Evolutionary conservation across 441 rosid species (phyloP), one percentile per base, ranked within the genome.

Genomic region (Adansonia grandidieri): DNA sequence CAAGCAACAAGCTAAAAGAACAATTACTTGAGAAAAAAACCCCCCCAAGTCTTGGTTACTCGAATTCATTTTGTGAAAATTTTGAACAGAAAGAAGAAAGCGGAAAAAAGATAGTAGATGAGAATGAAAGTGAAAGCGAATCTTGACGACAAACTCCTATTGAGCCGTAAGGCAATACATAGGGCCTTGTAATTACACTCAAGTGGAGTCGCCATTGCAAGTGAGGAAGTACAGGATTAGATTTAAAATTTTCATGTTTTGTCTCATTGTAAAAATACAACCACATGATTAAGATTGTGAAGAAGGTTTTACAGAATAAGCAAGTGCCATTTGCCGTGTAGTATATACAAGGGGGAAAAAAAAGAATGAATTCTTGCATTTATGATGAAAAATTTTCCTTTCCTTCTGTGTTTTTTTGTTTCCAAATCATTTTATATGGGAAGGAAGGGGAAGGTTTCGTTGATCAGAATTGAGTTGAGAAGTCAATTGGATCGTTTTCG

Each of bases 221-320:
- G 66, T 17, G 53, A 80, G 44, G 37, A 84, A 82, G 81, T 82
- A 85, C 79, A 90, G 81, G 79, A 65, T 73, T 68, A 82, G 73
- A 80, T 86, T 78, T 67, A 64, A 64, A 64, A 40, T 79, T 80
- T 79, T 63, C 78, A 56, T 78, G 79, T 80, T 73, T 73, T 84
- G 86, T 81, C 81, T 75, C 78, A 75, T 79, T 82, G 71, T 71
- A 74, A 68, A 74, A 45, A 80, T 76, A 82, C 82, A 61, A 76
- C 85, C 80, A 86, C 89, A 87, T 80, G 90, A 87, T 87, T 87
- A 74, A 90, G 88, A 89, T 86, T 90, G 89, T 84, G 87, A 85
- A 88, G 91, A 85, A 87, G 85, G 85, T 83, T 89, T 90, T 87
- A 86, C 89, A 86, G 85, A 87, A 91, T 89, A 89, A 94, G 44